A percentile compares a stretch with the other conserved stretches of the same genome.
Conservation (phyloP, 345 rosid species). For the Raphanus raphanistrum region DNA sequence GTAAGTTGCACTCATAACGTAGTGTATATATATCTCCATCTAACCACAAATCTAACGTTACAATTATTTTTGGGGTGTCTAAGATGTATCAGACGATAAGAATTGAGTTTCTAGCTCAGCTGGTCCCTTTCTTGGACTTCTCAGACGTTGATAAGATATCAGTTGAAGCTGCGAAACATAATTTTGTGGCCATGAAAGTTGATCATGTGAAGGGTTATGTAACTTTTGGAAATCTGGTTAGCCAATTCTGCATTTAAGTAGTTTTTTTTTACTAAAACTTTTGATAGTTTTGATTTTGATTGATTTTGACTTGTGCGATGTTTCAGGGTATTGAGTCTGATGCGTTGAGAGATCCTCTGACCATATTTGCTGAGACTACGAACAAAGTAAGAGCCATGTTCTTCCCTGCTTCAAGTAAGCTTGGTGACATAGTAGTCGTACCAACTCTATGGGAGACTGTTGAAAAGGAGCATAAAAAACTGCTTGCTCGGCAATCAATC, state of each 20-base stretch:
- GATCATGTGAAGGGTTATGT: slow-evolving; percentile 80
- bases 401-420: slow-evolving; percentile 61
- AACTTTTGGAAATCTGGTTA: slow-evolving; percentile 66
- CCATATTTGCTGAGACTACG: slow-evolving; percentile 71
- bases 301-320: not conserved
- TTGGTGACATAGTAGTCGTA: slow-evolving; percentile 51
- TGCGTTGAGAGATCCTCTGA: slow-evolving; percentile 66
- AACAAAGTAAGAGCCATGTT: slow-evolving; percentile 74
- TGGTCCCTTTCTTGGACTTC: slow-evolving; percentile 84
- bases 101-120: slow-evolving; percentile 67
- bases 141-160: slow-evolving; percentile 85
- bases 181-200: slow-evolving; percentile 80
- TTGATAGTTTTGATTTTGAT: not conserved
- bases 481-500: slow-evolving; percentile 89
- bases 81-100: slow-evolving; percentile 79
- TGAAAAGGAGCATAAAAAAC: slow-evolving; percentile 87
- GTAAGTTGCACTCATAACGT: slow-evolving; percentile 31
- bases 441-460: slow-evolving; percentile 73
- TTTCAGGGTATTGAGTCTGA: slow-evolving; percentile 87
- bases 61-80: slow-evolving; percentile 65
- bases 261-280: not conserved
- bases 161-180: slow-evolving; percentile 86
- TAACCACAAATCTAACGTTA: not conserved
- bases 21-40: not conserved
- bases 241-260: slow-evolving; percentile 4